Percentiles rank a stretch among this genome's conserved stretches.
These are phyloP conservation scores for Starmerella davenportii DNA, from an alignment of 805 yeast species.

Conservation along the genomic window DNA sequence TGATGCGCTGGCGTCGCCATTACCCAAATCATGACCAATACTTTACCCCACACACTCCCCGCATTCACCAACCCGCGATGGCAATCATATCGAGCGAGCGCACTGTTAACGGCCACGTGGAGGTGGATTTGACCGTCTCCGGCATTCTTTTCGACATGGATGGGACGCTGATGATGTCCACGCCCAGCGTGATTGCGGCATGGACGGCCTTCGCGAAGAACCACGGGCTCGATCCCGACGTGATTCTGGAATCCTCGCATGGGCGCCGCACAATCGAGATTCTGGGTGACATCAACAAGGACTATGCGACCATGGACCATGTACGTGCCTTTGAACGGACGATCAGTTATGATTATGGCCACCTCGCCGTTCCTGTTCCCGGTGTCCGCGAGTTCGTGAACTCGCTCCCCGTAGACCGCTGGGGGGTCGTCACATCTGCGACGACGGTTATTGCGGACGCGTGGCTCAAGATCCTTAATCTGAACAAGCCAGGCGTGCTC, in stretches of 20 bases:
- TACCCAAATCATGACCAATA: no score
- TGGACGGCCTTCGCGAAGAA: slow-evolving; percentile 57
- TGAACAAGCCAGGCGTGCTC: slow-evolving; percentile 47
- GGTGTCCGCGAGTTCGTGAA: slow-evolving; percentile 43
- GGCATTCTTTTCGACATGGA: slow-evolving; percentile 60
- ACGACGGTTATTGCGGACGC: slow-evolving; percentile 54
- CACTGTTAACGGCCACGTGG: neutral
- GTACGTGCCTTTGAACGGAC: slow-evolving; percentile 47
- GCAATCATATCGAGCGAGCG: neutral
- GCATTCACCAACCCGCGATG: no score
- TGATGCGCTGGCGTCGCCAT: no score
- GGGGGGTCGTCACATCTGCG: slow-evolving; percentile 79
- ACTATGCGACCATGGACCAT: slow-evolving; percentile 44
- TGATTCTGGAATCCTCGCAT: slow-evolving; percentile 53
- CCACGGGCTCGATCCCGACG: slow-evolving; percentile 47
- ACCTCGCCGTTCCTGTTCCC: slow-evolving; percentile 50
- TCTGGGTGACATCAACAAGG: slow-evolving; percentile 52
- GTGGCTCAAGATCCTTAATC: slow-evolving; percentile 51
- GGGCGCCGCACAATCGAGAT: slow-evolving; percentile 71
- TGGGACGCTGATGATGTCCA: slow-evolving; percentile 68
- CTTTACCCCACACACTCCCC: no score
- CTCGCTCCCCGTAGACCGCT: slow-evolving; percentile 28
- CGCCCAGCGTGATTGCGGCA: slow-evolving; percentile 60
- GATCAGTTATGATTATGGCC: slow-evolving; percentile 52
- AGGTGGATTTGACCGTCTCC: slow-evolving; percentile 19